phyloP scores from a whole-genome alignment of 148 eudicot genomes.

The Cornus florida region DNA sequence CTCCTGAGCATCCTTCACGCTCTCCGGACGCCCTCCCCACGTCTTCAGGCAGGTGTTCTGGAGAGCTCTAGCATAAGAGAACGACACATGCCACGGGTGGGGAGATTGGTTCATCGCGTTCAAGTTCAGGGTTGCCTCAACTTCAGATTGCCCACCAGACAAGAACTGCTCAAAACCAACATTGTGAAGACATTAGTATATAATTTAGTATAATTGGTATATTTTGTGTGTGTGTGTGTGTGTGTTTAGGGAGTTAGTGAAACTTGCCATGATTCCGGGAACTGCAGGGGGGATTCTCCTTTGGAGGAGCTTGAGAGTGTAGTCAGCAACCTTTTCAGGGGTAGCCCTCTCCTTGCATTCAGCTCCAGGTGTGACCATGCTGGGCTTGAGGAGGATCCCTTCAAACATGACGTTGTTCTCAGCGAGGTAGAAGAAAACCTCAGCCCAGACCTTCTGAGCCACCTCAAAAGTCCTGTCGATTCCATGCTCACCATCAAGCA shows the following conservation, averaged over 20 bases:
- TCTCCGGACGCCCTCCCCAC: constrained; percentile 85
- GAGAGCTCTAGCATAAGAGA: constrained; percentile 92
- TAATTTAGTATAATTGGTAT: no score
- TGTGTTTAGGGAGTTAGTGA: background rate
- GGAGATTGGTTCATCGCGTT: constrained; percentile 88
- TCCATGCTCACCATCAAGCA: constrained; percentile 90
- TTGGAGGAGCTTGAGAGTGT: constrained; percentile 80
- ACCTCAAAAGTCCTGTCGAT: constrained; percentile 91
- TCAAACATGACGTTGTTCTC: constrained; percentile 88
- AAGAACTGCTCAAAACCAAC: constrained; percentile 52
- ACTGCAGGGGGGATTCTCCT: constrained; percentile 86
- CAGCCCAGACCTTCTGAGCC: constrained; percentile 82
- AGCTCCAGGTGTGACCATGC: constrained; percentile 97
- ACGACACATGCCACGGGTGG: constrained; percentile 93
- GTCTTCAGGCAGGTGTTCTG: constrained; percentile 95
- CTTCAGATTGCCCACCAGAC: constrained; percentile 97
- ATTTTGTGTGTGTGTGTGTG: background rate
- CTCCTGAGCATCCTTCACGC: constrained; percentile 76
- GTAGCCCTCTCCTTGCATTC: constrained; percentile 89
- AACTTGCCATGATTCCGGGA: constrained; percentile 91
- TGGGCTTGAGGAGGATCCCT: constrained; percentile 89
- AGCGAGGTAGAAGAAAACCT: constrained; percentile 79
- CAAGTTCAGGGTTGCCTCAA: constrained; percentile 87
- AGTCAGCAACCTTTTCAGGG: constrained; percentile 68
- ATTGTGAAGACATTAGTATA: background rate